Conservation (phyloP, 2,329 filamentous ascomycete genomes). For the Pseudopithomyces chartarum region DNA sequence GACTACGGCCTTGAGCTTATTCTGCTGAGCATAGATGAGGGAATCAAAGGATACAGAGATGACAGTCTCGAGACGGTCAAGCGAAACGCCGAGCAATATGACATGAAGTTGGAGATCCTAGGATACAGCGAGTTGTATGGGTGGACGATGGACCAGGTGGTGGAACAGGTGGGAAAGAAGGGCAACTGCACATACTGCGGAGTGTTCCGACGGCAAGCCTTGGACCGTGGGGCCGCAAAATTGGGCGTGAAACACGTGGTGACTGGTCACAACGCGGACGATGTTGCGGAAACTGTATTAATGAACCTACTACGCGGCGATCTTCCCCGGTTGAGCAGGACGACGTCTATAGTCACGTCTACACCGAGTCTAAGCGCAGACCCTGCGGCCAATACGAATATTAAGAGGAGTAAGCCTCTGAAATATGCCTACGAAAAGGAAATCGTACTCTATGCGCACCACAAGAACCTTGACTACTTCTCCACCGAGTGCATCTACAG, state of each 20-base stretch:
- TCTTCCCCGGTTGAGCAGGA: slow-evolving; percentile 81
- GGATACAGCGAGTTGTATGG: slow-evolving; percentile 94
- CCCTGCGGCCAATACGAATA: slow-evolving; percentile 67
- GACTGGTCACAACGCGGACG: slow-evolving; percentile 96
- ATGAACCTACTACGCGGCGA: slow-evolving; percentile 97
- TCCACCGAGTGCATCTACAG: slow-evolving; percentile 98
- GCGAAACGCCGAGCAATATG: slow-evolving; percentile 87
- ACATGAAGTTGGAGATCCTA: slow-evolving; percentile 88
- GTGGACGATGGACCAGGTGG: slow-evolving; percentile 99
- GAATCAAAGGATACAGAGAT: slow-evolving; percentile 95
- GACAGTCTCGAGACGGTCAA: slow-evolving; percentile 97
- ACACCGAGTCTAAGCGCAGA: slow-evolving; percentile 60
- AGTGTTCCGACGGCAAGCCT: slow-evolving; percentile 90
- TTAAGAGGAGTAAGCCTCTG: slow-evolving; percentile 93
- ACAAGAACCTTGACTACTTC: slow-evolving; percentile 97
- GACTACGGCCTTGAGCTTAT: slow-evolving; percentile 85
- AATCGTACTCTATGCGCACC: slow-evolving; percentile 95
- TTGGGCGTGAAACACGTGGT: slow-evolving; percentile 91
- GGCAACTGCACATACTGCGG: slow-evolving; percentile 99
- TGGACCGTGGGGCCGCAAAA: slow-evolving; percentile 88
- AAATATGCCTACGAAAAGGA: slow-evolving; percentile 99
- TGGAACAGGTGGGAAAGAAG: slow-evolving; percentile 94
- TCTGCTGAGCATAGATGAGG: slow-evolving; percentile 91
- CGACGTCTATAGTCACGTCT: slow-evolving; percentile 82
- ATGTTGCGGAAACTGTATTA: slow-evolving; percentile 94